Evolutionary conservation across 345 rosid genomes (phyloP).

Genomic region (Lepidium africanum): DNA sequence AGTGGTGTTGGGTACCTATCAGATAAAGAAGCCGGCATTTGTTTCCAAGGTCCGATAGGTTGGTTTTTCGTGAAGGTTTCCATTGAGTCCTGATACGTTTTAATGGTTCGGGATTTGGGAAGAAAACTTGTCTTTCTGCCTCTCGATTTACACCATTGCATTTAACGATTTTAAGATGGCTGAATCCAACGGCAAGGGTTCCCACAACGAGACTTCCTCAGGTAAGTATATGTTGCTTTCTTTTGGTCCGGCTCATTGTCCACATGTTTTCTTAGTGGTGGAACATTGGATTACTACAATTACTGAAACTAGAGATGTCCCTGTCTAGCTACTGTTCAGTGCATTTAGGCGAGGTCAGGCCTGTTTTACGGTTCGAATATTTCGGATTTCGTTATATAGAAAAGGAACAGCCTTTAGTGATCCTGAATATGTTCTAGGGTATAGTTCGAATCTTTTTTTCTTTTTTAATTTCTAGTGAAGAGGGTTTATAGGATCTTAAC

Average conservation of each 20-base stretch:
- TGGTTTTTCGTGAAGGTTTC: not conserved
- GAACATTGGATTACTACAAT: not conserved
- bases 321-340: not conserved
- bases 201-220: conserved; percentile 17
- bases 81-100: not conserved
- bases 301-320: not conserved
- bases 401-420: conserved; percentile 3
- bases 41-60: conserved; percentile 5
- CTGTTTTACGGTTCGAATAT: not conserved
- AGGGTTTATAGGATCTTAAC: not conserved
- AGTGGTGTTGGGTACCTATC: not conserved
- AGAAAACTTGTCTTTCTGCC: not conserved
- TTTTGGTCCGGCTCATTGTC: not conserved
- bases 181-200: conserved; percentile 18
- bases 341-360: not conserved
- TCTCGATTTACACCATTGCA: not conserved
- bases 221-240: conserved; percentile 8
- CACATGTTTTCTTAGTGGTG: not conserved
- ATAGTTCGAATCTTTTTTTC: not conserved
- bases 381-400: not conserved
- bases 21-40: not conserved
- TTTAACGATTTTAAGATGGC: conserved; percentile 12
- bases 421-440: conserved; percentile 8
- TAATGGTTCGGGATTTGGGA: conserved; percentile 12
- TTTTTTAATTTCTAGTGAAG: not conserved